Evolutionary conservation across 2,329 filamentous ascomycete species (phyloP), one percentile per base, ranked within the genome.

Genomic region (Penicillium sp.): DNA sequence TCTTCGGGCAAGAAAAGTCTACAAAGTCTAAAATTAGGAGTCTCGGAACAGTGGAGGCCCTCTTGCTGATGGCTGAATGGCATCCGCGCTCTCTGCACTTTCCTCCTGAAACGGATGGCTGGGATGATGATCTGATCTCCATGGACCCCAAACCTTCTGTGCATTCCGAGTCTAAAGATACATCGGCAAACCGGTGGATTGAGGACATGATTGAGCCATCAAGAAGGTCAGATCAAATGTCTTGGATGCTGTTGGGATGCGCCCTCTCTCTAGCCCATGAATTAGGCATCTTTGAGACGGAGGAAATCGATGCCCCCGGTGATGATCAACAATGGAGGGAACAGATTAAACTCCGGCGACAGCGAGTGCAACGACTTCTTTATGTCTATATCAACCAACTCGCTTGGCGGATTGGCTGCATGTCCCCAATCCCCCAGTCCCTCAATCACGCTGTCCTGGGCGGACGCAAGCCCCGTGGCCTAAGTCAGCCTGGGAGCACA

Each of bases 191-290:
- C 58, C 71, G 80, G 54, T 85, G 83, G 82, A 73, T 83, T 1
- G 79, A 84, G 51, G 84, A 85, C 64, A 84, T 86, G 38, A 82
- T 85, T 44, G 80, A 84, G 44, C 83, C 84, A 2, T 82, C 84
- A 1, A 81, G 81, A 61, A 76, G 82, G 59, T 86, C 83, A 0
- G 84, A 86, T 66, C 80, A 84, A 2, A 86, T 87, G 84, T 86
- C 84, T 0, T 87, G 85, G 85, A 86, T 86, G 81, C 68, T 86
- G 22, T 79, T 87, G 44, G 85, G 85, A 2, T 83, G 81, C 65
- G 84, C 82, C 0, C 68, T 84, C 26, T 83, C 83, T 3, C 74
- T 86, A 13, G 81, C 83, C 1, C 83, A 85, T 56, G 83, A 85
- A 64, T 72, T 85, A 26, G 80, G 83, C 2, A 75, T 86, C n/a